Evolutionary conservation across 2,329 filamentous ascomycete species (phyloP).

Genomic region (Claviceps quebecensis): DNA sequence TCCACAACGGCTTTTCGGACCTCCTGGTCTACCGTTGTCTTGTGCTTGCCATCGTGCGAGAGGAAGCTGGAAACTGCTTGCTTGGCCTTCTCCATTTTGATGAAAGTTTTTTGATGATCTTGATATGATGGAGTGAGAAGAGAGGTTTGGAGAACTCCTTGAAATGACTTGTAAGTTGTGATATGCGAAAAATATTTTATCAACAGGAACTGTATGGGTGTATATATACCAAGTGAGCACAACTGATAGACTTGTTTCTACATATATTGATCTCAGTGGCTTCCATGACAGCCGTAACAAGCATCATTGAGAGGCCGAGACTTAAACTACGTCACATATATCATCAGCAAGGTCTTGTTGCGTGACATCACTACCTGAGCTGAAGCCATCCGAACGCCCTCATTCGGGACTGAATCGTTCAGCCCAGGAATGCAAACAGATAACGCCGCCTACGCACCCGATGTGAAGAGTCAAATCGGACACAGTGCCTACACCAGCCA

Average conservation of each 20-base stretch:
- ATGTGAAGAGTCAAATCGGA: not conserved
- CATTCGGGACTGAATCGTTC: not conserved
- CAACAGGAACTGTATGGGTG: not conserved
- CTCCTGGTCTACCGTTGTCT: conserved; percentile 56
- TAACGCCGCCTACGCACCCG: not conserved
- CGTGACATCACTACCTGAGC: not conserved
- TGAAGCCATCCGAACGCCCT: not conserved
- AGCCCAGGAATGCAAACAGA: not conserved
- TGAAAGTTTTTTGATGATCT: too few relatives aligned
- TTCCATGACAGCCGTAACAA: too few relatives aligned
- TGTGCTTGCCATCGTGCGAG: conserved; percentile 46
- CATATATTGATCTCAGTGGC: too few relatives aligned
- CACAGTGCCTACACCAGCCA: too few relatives aligned
- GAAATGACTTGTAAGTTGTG: not conserved
- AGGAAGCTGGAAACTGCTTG: conserved; percentile 47
- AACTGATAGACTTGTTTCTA: too few relatives aligned
- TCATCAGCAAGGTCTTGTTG: not conserved
- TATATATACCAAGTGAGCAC: not conserved
- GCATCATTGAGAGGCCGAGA: not conserved
- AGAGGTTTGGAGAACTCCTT: not conserved
- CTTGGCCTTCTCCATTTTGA: conserved; percentile 49
- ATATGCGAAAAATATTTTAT: not conserved
- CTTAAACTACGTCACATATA: not conserved
- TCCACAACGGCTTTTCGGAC: conserved; percentile 46
- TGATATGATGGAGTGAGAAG: too few relatives aligned